These are phyloP conservation scores for Tetradesmus lagerheimii DNA, from an alignment of 139 green algal species.

Conservation along the genomic window DNA sequence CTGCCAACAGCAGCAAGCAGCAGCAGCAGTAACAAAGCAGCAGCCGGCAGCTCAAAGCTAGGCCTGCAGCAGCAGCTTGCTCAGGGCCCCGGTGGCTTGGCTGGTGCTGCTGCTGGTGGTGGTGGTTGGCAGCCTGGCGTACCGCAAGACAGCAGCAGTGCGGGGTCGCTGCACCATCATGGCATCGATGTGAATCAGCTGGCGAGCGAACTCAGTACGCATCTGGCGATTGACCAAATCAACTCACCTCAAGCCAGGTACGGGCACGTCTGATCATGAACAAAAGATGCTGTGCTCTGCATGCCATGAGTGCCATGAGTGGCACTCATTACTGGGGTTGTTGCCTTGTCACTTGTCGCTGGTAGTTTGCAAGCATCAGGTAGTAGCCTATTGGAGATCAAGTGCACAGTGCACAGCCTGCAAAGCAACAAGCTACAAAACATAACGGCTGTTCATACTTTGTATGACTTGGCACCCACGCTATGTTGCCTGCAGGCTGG, in stretches of 20 bases:
- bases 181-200: constrained; percentile 19
- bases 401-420: too few species aligned
- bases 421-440: too few species aligned
- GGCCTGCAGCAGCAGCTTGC: neutral
- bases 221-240: constrained; percentile 62
- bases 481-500: constrained; percentile 10
- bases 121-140: neutral
- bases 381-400: too few species aligned
- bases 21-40: neutral
- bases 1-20: neutral
- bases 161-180: neutral
- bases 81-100: neutral
- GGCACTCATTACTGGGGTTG: too few species aligned
- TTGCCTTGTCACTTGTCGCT: too few species aligned
- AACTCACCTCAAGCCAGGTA: constrained; percentile 52
- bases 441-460: too few species aligned
- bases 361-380: too few species aligned
- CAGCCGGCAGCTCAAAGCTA: neutral
- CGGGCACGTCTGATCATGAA: too few species aligned
- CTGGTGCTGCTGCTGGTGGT: neutral
- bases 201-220: neutral
- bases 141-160: neutral
- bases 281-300: too few species aligned
- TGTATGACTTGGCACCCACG: neutral
- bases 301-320: too few species aligned